These are phyloP conservation scores for Aquilaria agallochum DNA, from an alignment of 441 rosid species.

Conservation along the genomic window DNA sequence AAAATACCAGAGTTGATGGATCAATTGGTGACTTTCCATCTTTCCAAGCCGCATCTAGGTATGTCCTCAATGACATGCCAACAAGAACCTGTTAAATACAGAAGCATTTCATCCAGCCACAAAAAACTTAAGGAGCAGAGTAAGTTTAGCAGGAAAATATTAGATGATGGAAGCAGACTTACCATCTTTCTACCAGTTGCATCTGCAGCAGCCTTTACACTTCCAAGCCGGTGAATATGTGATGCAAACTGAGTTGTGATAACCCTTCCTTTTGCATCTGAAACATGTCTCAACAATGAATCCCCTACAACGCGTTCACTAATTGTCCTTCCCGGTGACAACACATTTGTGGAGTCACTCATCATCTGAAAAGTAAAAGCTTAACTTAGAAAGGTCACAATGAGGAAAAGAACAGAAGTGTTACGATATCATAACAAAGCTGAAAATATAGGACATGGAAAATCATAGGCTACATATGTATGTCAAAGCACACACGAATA, in stretches of 20 bases:
- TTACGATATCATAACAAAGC: no score
- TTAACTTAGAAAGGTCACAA: not conserved
- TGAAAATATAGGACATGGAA: no score
- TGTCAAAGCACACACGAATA: no score
- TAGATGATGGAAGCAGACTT: constrained; percentile 19
- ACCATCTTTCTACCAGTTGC: constrained; percentile 89
- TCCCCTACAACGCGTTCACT: constrained; percentile 86
- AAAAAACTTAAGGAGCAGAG: not conserved
- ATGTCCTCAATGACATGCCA: constrained; percentile 96
- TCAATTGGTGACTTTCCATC: constrained; percentile 98
- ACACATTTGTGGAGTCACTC: constrained; percentile 96
- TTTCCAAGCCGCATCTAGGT: constrained; percentile 97
- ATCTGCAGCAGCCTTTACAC: constrained; percentile 98
- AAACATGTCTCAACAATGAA: constrained; percentile 66
- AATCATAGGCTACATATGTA: no score
- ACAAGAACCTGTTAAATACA: constrained; percentile 64
- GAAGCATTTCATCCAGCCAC: not conserved
- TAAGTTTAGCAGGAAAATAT: not conserved
- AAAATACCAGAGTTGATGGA: constrained; percentile 86
- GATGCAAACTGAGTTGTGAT: constrained; percentile 98
- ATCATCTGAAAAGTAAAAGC: constrained; percentile 63
- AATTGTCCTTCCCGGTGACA: constrained; percentile 91
- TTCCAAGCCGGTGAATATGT: constrained; percentile 93
- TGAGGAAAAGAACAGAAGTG: no score
- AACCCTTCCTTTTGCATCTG: constrained; percentile 86